These are phyloP conservation scores for Dillenia turbinata DNA, from an alignment of 164 flowering plant species.

Conservation along the genomic window DNA sequence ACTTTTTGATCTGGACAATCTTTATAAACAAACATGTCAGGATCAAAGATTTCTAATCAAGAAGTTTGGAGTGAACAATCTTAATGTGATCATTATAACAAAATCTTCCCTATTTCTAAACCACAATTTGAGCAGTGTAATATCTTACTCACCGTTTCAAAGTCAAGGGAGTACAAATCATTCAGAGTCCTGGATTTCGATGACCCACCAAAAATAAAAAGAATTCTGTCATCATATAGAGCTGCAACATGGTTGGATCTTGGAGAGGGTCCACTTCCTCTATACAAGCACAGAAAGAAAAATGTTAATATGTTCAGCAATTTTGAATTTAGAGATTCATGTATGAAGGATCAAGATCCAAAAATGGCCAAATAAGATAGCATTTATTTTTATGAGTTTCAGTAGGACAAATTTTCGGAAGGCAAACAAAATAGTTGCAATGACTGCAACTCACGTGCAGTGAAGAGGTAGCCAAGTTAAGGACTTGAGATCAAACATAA, in stretches of 20 bases:
- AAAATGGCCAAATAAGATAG: neutral
- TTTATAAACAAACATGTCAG: too few species aligned
- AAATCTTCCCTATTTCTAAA: too few species aligned
- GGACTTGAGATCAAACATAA: conserved; percentile 96
- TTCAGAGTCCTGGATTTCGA: conserved; percentile 77
- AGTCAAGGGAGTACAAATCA: conserved; percentile 92
- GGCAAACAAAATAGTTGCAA: neutral
- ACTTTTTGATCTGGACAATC: too few species aligned
- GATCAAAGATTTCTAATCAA: too few species aligned
- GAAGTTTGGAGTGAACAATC: too few species aligned
- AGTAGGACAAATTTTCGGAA: neutral
- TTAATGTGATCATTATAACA: too few species aligned
- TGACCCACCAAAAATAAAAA: conserved; percentile 81
- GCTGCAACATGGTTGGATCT: conserved; percentile 90
- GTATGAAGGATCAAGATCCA: neutral
- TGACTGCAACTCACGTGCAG: conserved; percentile 74
- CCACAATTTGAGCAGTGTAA: neutral
- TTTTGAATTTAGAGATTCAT: neutral
- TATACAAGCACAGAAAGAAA: conserved; percentile 19
- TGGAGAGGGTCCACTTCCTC: conserved; percentile 92
- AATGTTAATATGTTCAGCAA: neutral
- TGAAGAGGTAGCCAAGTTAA: conserved; percentile 94
- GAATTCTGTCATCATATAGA: conserved; percentile 79
- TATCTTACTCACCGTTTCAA: conserved; percentile 69
- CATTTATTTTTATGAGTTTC: neutral